A percentile compares a stretch with the other conserved stretches of the same genome.
Conservation (phyloP, 257 asterid genomes). For the Gynochthodes officinalis region DNA sequence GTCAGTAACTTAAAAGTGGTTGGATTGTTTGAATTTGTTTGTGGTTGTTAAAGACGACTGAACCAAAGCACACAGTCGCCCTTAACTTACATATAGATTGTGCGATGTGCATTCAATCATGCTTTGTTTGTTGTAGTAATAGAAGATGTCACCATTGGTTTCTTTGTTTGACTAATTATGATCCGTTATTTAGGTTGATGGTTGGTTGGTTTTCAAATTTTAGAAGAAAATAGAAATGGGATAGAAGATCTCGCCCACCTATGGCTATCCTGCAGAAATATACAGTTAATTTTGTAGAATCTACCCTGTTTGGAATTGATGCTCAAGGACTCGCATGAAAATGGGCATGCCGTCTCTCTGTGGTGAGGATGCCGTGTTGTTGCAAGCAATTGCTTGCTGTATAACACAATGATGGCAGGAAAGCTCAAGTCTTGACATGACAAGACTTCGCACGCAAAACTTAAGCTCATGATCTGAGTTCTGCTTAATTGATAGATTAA, state of each 20-base stretch:
- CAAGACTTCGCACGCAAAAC: background rate
- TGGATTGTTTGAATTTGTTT: constrained; percentile 7
- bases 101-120: constrained; percentile 2
- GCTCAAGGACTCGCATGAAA: background rate
- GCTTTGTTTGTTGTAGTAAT: too few species aligned
- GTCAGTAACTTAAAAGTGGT: background rate
- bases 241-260: too few species aligned
- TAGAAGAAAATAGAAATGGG: too few species aligned
- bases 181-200: background rate
- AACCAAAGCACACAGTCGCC: background rate
- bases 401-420: background rate
- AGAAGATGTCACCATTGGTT: too few species aligned
- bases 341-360: background rate
- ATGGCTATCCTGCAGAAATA: background rate
- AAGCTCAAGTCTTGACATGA: background rate
- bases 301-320: background rate
- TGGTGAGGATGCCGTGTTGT: too few species aligned
- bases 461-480: background rate
- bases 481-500: background rate
- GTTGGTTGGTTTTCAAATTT: background rate
- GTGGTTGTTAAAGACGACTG: background rate
- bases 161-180: too few species aligned
- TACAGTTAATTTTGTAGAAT: background rate
- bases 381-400: background rate
- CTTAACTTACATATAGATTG: too few species aligned